Evolutionary conservation across 352 stramenopile genomes (phyloP).

Genomic region (Phytophthora tentaculata): DNA sequence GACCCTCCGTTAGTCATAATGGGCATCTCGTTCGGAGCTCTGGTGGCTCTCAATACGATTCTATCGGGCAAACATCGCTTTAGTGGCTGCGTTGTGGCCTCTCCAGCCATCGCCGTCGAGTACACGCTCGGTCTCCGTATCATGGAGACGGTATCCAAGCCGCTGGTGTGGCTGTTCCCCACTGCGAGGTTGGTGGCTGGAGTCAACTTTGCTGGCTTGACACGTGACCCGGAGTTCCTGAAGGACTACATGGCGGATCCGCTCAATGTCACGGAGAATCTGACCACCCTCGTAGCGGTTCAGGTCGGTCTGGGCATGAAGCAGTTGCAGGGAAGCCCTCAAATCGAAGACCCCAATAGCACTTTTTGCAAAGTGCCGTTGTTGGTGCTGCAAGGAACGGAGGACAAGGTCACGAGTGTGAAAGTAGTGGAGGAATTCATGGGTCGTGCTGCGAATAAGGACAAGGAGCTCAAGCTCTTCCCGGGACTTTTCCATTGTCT

Average conservation of each 20-base stretch:
- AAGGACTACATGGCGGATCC: slow-evolving; percentile 62
- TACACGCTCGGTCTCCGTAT: slow-evolving; percentile 53
- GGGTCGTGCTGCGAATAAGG: slow-evolving; percentile 36
- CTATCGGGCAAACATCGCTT: slow-evolving; percentile 56
- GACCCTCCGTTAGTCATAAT: slow-evolving; percentile 56
- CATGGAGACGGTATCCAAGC: slow-evolving; percentile 46
- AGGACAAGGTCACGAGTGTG: slow-evolving; percentile 60
- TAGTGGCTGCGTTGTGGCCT: slow-evolving; percentile 53
- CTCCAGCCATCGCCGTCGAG: slow-evolving; percentile 68
- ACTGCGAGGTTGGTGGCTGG: slow-evolving; percentile 54
- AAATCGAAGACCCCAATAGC: slow-evolving; percentile 40
- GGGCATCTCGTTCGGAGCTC: slow-evolving; percentile 71
- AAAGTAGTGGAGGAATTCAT: slow-evolving; percentile 56
- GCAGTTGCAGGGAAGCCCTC: slow-evolving; percentile 34
- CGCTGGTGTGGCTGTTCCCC: slow-evolving; percentile 51
- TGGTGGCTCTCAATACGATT: slow-evolving; percentile 67
- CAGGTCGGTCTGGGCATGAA: slow-evolving; percentile 47
- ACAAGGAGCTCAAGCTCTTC: slow-evolving; percentile 73
- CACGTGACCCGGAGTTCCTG: slow-evolving; percentile 46
- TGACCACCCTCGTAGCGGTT: slow-evolving; percentile 54
- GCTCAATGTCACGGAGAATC: slow-evolving; percentile 49
- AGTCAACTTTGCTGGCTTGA: slow-evolving; percentile 53
- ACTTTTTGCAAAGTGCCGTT: slow-evolving; percentile 38
- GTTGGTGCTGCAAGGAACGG: slow-evolving; percentile 51
- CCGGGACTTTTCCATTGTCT: slow-evolving; percentile 59